Conservation (phyloP, 2,329 filamentous ascomycete genomes). For the Elsinoe fawcettii region DNA sequence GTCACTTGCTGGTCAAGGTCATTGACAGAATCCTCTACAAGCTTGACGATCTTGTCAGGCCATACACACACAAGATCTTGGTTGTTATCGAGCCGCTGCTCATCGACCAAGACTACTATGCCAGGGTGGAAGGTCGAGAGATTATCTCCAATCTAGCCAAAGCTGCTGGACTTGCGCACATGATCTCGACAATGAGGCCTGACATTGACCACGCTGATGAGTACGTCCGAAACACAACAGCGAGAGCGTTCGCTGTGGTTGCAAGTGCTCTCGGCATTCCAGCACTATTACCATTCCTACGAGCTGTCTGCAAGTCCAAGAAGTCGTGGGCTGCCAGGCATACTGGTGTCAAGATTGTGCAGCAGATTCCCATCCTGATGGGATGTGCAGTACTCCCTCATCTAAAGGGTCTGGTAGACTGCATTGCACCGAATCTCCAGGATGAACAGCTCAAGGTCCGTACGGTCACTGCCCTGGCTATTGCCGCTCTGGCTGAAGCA, state of each 20-base stretch:
- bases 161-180: constrained; percentile 90
- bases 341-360: constrained; percentile 97
- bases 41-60: constrained; percentile 89
- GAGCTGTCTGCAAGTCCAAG: constrained; percentile 93
- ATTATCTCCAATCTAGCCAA: constrained; percentile 98
- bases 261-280: constrained; percentile 94
- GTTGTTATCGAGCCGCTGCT: constrained; percentile 98
- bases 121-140: constrained; percentile 92
- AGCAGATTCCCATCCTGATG: constrained; percentile 98
- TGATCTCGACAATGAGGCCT: constrained; percentile 98
- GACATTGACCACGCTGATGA: constrained; percentile 98
- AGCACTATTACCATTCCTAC: constrained; percentile 85
- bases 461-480: constrained; percentile 89
- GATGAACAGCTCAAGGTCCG: constrained; percentile 97
- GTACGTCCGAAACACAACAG: constrained; percentile 96
- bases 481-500: constrained; percentile 89
- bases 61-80: constrained; percentile 95
- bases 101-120: constrained; percentile 99
- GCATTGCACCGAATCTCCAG: constrained; percentile 89
- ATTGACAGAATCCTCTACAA: constrained; percentile 99
- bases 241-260: constrained; percentile 92
- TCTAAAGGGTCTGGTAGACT: constrained; percentile 91
- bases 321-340: constrained; percentile 98
- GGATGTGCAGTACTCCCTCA: constrained; percentile 93
- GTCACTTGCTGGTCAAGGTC: constrained; percentile 95